Percentiles rank a stretch among this genome's conserved stretches.
phyloP scores from a whole-genome alignment of 1,284 basidiomycete genomes.

The Marasmius fiardii region DNA sequence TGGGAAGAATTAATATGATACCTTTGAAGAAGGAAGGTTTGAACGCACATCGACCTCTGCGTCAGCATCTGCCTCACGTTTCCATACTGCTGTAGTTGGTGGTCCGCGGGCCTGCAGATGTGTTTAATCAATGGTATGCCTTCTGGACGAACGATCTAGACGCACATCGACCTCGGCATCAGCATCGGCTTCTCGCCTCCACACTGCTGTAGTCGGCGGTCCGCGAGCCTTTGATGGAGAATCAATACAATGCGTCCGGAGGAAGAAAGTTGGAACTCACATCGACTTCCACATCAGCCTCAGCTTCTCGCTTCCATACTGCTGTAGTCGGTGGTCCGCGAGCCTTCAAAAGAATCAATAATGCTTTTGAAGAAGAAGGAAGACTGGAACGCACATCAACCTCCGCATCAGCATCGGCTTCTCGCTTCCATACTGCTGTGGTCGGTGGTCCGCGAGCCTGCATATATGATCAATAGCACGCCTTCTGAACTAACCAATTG shows the following conservation, averaged over 20 bases:
- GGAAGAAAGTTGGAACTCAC: no score
- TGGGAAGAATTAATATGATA: no score
- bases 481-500: no score
- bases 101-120: neutral
- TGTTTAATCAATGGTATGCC: no score
- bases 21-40: no score
- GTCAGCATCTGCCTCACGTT: neutral
- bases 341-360: neutral
- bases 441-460: neutral
- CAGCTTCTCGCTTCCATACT: neutral
- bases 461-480: neutral
- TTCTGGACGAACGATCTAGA: neutral
- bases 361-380: neutral
- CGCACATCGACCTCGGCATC: no score
- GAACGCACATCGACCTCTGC: no score
- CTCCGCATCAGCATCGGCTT: neutral
- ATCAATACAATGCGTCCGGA: no score
- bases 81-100: neutral
- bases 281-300: no score
- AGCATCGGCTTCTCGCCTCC: neutral
- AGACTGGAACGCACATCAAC: neutral
- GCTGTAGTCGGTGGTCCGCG: neutral
- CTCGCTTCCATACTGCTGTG: neutral
- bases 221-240: no score
- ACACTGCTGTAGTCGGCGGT: neutral